Conservation (phyloP, 2,329 filamentous ascomycete species). For the Aureobasidium sp. region DNA sequence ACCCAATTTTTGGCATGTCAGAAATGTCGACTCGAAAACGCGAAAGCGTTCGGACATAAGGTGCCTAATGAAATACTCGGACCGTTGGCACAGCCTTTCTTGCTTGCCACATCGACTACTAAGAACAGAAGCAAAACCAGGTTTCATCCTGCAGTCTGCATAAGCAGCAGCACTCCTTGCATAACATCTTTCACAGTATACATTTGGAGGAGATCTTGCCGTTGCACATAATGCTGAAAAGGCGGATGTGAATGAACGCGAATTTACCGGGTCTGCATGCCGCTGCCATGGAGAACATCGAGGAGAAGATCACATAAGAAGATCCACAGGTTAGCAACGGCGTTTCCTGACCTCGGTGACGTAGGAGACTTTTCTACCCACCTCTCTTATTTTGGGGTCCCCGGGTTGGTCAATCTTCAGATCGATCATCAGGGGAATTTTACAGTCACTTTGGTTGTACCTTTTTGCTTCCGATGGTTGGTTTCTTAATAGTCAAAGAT, state of each 20-base stretch:
- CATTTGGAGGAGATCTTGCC: neutral
- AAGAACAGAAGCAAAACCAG: neutral
- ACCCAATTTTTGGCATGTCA: neutral
- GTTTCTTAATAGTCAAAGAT: too few relatives aligned
- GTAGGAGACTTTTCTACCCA: neutral
- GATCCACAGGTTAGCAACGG: neutral
- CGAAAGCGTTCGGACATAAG: neutral
- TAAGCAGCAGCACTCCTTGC: neutral
- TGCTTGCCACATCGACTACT: neutral
- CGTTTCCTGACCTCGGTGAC: neutral
- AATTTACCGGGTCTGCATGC: neutral
- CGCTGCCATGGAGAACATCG: neutral
- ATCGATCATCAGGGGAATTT: neutral
- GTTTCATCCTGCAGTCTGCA: neutral
- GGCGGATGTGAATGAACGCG: neutral
- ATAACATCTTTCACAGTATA: neutral
- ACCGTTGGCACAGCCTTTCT: neutral
- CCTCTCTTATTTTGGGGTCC: neutral
- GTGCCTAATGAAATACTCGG: neutral
- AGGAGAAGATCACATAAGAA: neutral
- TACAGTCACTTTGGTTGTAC: neutral
- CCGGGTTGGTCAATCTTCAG: neutral
- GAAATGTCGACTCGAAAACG: neutral
- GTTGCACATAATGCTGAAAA: neutral
- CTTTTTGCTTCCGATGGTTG: neutral